Base-by-base conservation (phyloP, 306 rosid species). In the Fagus crenata region DNA sequence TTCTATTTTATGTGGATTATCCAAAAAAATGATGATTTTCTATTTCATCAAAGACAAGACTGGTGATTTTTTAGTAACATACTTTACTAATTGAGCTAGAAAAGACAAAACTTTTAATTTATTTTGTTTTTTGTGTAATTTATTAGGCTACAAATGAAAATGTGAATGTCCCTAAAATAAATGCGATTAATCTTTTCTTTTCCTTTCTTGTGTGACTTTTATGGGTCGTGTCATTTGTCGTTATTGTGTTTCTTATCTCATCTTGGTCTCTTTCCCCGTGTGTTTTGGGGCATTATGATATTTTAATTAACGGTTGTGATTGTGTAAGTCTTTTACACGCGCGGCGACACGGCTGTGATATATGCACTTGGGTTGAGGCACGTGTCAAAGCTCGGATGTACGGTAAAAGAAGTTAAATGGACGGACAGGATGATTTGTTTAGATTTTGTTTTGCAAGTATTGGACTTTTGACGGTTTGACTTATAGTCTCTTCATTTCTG, bases 201-300 rank as follows among this genome's bases (percentile, higher is more conserved):
- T 46, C 51, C 2, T 9, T 46, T 46, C 11, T 1, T 3, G 51
- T 46, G 51, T 1, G 51, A 46, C 51, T 46, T 42, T 46, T 3
- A n/a, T 40, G 77, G 74, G 79, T 72, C 82, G 72, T 64, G 51
- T 15, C 61, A 53, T 73, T 82, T 51, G 72, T 79, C 59, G 36
- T 58, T 8, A 4, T 5, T 17, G 79, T 31, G 43, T 31, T 72
- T 46, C 13, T 46, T 11, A 28, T 72, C 76, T 49, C 2, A 28
- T 79, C 3, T 40, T 60, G 72, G 77, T 71, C 43, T 35, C 1
- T n/a, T 32, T 3, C n/a, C 1, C n/a, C 70, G 70, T 42, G 51
- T 7, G 13, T 1, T 33, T 31, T 8, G 59, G 40, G 54, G 32
- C 63, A 2, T 0, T 1, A 9, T 0, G 33, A 32, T n/a, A 8